These are phyloP conservation scores for Phytophthora pistaciae DNA, from an alignment of 352 stramenopile species.

Conservation along the genomic window DNA sequence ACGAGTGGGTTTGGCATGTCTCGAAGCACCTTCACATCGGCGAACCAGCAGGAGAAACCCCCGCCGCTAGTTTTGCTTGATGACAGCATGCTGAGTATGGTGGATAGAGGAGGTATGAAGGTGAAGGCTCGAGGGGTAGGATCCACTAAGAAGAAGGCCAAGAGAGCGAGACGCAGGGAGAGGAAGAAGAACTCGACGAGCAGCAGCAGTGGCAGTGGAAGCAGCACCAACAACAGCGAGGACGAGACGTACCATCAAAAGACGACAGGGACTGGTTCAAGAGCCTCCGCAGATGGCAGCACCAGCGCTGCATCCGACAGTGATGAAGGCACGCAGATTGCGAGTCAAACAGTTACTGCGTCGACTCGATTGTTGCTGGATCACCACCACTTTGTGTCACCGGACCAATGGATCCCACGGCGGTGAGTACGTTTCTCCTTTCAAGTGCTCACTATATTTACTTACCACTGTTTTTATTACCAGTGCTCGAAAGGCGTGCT, in stretches of 20 bases:
- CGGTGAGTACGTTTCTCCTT: constrained; percentile 22
- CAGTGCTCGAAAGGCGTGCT: constrained; percentile 56
- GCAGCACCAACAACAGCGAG: constrained; percentile 35
- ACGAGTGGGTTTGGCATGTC: not conserved
- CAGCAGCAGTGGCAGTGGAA: constrained; percentile 2
- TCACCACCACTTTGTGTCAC: constrained; percentile 65
- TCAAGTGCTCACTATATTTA: not conserved
- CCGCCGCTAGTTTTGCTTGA: constrained; percentile 44
- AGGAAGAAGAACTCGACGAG: constrained; percentile 18
- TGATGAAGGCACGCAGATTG: constrained; percentile 12
- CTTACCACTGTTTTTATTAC: not conserved
- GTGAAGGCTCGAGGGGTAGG: not conserved
- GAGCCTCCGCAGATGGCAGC: not conserved
- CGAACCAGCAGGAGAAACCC: constrained; percentile 14
- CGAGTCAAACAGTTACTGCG: constrained; percentile 1
- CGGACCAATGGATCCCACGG: constrained; percentile 64
- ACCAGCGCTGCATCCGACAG: constrained; percentile 22
- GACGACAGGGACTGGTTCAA: not conserved
- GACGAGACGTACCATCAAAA: constrained; percentile 23
- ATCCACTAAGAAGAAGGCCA: constrained; percentile 30
- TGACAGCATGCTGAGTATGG: constrained; percentile 22
- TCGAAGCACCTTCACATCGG: constrained; percentile 2
- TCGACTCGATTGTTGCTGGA: constrained; percentile 59
- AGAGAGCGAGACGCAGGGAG: constrained; percentile 21
- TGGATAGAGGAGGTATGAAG: constrained; percentile 10